Base-by-base conservation (phyloP, 2,329 filamentous ascomycete species). In the Penicillium sp. region DNA sequence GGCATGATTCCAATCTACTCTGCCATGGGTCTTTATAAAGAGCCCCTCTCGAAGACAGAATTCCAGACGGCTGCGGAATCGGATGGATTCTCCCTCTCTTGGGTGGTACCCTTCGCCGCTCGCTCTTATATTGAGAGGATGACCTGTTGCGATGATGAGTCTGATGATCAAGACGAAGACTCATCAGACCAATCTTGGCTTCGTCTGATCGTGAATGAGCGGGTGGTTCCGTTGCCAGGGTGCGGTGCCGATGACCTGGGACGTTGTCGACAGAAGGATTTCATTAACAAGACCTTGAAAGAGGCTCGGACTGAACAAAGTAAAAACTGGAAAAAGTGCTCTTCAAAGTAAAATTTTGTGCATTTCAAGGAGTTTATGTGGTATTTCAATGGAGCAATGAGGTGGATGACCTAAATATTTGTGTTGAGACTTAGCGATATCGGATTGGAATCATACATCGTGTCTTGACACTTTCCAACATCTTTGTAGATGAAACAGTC, bases 81-180 rank as follows among this genome's bases (percentile, higher is more conserved):
- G 1, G 71, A 76, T 23, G 85, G 86, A 2, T 95, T 79, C 60
- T 81, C 83, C 8, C 78, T 85, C 0, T 75, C 81, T 10, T 90
- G 84, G 82, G 77, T 79, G 0, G 86, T 94, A 12, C 85, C 89
- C 0, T 95, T 95, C 64, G 85, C 75, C 0, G 81, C 78, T 12
- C 73, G 88, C 36, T 76, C 87, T 62, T 94, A 93, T 60, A 77
- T 95, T 23, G 89, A 95, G 72, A 92, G 90, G 72, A 80, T 95
- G 76, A 65, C 64, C 27, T 95, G 89, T 2, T 68, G 46, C 23
- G 33, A 25, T 8, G 12, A 16, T 1, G 39, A 59, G 15, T 33
- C 49, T 12, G 77, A 9, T 9, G 18, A 22, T 22, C 5, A 22
- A 9, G 18, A 22, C 5, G 18, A 22, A 22, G 18, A 22, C 9